Evolutionary conservation across 805 yeast genomes (phyloP).

Genomic region (Candida odintsovae): DNA sequence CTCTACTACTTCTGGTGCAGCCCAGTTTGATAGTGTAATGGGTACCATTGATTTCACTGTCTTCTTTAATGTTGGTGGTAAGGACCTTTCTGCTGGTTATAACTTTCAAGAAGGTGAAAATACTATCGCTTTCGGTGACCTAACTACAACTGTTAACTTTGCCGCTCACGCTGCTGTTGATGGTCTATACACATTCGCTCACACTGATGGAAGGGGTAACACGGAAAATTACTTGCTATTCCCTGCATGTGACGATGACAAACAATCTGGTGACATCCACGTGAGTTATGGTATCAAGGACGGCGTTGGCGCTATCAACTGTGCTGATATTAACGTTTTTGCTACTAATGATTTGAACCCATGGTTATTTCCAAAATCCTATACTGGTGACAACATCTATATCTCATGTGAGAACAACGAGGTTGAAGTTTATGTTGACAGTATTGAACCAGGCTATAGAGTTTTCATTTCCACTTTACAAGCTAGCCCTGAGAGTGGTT

Average conservation of each 20-base stretch:
- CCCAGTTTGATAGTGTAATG: constrained; percentile 14
- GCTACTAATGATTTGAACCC: constrained; percentile 27
- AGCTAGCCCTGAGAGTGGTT: constrained; percentile 1
- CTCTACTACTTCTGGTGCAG: constrained; percentile 18
- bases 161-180: constrained; percentile 15
- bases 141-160: constrained; percentile 25
- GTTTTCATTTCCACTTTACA: constrained; percentile 29
- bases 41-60: constrained; percentile 27
- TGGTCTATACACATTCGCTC: constrained; percentile 21
- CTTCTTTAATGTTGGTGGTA: constrained; percentile 31
- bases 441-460: constrained; percentile 23
- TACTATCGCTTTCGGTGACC: constrained; percentile 21
- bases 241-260: constrained; percentile 26
- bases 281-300: constrained; percentile 13
- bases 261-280: constrained; percentile 21
- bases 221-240: constrained; percentile 29
- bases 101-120: constrained; percentile 25
- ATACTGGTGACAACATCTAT: constrained; percentile 5
- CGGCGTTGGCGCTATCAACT: constrained; percentile 17
- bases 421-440: constrained; percentile 15
- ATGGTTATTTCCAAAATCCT: constrained; percentile 27
- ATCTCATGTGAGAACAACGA: constrained; percentile 23
- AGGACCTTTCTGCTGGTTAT: constrained; percentile 25
- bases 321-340: constrained; percentile 16
- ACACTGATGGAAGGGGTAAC: constrained; percentile 27